phyloP scores from a whole-genome alignment of 129 eudicot species.

The Tanacetum coccineum region DNA sequence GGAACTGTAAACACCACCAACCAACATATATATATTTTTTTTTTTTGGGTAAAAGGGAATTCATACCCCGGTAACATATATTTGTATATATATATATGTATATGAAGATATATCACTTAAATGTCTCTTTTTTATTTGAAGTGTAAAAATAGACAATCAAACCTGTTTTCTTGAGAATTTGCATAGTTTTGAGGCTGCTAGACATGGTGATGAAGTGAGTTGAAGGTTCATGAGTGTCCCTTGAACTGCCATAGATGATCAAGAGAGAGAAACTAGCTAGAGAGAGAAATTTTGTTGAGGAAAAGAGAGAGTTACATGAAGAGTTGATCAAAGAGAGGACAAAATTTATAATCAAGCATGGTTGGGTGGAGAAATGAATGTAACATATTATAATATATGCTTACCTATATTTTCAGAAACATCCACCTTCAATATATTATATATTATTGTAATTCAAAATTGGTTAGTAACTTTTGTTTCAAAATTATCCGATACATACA shows the following conservation, averaged over 20 bases:
- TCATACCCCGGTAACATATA: no score
- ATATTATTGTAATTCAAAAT: no score
- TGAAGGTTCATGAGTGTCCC: slow-evolving; percentile 40
- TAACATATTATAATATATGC: slow-evolving; percentile 18
- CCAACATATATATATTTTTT: no score
- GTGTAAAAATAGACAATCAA: not conserved
- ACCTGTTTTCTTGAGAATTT: slow-evolving; percentile 48
- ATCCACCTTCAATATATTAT: not conserved
- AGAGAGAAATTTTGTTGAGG: not conserved
- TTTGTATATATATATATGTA: not conserved
- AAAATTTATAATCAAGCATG: slow-evolving; percentile 32
- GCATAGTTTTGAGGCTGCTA: slow-evolving; percentile 25
- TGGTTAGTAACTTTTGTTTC: no score
- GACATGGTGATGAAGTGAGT: slow-evolving; percentile 32
- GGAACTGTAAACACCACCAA: slow-evolving; percentile 36
- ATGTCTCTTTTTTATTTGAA: no score
- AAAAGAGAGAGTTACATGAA: slow-evolving; percentile 14
- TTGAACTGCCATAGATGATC: slow-evolving; percentile 48
- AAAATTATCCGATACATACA: no score
- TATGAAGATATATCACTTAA: not conserved
- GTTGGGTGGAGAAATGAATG: slow-evolving; percentile 40
- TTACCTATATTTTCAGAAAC: not conserved
- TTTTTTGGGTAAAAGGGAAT: no score
- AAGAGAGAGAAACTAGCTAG: not conserved
- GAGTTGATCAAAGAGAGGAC: slow-evolving; percentile 29